Evolutionary conservation across 805 yeast species (phyloP), one percentile per base, ranked within the genome.

Genomic region (Hagleromyces aurorensis): DNA sequence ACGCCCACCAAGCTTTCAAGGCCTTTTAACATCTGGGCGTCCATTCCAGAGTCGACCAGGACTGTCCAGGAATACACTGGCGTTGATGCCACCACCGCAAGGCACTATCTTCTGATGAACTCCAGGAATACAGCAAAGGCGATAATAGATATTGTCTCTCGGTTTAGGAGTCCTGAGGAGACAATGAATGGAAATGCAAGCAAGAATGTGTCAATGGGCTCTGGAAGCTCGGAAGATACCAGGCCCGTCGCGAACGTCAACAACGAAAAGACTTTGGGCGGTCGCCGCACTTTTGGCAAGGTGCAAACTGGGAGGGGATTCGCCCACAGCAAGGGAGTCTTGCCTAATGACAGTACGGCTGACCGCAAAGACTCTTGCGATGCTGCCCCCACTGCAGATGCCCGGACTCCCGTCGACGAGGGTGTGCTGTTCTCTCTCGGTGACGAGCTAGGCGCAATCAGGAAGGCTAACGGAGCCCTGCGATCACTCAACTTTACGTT

Each of bases 401-500:
- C 37, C 6, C 25, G 19, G 19, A 16, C 13, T 6, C 22, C 31
- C 11, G 24, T 30, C 0, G 65, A 62, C 32, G 52, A 53, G n/a
- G n/a, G n/a, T n/a, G n/a, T n/a, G n/a, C n/a, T n/a, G n/a, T n/a
- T n/a, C n/a, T n/a, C n/a, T n/a, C n/a, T n/a, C n/a, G n/a, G n/a
- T 4, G 23, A 35, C 3, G 68, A 62, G 28, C 36, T 72, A 16
- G 44, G 55, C 1, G 45, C 46, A 2, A 29, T 61, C 2, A 52
- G 63, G 14, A 40, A 49, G 7, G 42, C 57, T 7, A 67, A 68
- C 41, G 38, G 48, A 0, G 38, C 38, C 5, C 48, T 73, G 8
- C 50, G 48, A 9, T 38, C 43, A 1, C 42, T 73, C 8, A 59
- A 59, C 37, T 58, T 58, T 30, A 38, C 39, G 1, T 73, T 74